These are phyloP conservation scores for Corymbia maculata DNA, from an alignment of 345 rosid genomes.

Conservation along the genomic window DNA sequence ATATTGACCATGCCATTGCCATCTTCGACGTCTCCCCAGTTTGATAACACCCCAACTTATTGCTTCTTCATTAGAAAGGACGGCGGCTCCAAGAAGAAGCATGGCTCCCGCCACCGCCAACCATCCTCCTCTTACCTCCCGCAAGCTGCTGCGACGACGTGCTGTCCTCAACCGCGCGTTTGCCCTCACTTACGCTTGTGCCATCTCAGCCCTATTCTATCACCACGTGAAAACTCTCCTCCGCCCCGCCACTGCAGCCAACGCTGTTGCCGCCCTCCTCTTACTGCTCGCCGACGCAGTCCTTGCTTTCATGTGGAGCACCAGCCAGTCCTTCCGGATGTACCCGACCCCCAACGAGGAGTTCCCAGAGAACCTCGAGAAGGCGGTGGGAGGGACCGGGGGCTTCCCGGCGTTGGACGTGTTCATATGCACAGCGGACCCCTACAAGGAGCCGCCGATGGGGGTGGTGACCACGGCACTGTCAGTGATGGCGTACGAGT, in stretches of 20 bases:
- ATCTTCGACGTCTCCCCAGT: not conserved
- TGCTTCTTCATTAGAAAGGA: not conserved
- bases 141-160: slow-evolving; percentile 17
- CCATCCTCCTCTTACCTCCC: slow-evolving; percentile 23
- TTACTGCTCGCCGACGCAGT: slow-evolving; percentile 41
- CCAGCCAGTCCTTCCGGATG: slow-evolving; percentile 22
- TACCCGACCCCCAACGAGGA: slow-evolving; percentile 31
- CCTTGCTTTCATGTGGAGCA: slow-evolving; percentile 67
- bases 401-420: slow-evolving; percentile 56
- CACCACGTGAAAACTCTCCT: slow-evolving; percentile 34
- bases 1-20: not conserved
- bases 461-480: slow-evolving; percentile 62
- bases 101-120: not conserved
- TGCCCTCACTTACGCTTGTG: slow-evolving; percentile 34
- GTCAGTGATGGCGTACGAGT: slow-evolving; percentile 72
- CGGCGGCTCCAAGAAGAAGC: not conserved
- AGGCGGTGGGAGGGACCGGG: slow-evolving; percentile 1
- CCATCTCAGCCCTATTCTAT: slow-evolving; percentile 37
- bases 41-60: not conserved
- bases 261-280: slow-evolving; percentile 4
- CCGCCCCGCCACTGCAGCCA: slow-evolving; percentile 1
- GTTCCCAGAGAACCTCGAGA: slow-evolving; percentile 30
- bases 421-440: slow-evolving; percentile 89
- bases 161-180: slow-evolving; percentile 31
- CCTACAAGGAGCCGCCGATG: slow-evolving; percentile 76